phyloP scores from a whole-genome alignment of 2,329 filamentous ascomycete genomes.

The Curvularia eragrostidis region DNA sequence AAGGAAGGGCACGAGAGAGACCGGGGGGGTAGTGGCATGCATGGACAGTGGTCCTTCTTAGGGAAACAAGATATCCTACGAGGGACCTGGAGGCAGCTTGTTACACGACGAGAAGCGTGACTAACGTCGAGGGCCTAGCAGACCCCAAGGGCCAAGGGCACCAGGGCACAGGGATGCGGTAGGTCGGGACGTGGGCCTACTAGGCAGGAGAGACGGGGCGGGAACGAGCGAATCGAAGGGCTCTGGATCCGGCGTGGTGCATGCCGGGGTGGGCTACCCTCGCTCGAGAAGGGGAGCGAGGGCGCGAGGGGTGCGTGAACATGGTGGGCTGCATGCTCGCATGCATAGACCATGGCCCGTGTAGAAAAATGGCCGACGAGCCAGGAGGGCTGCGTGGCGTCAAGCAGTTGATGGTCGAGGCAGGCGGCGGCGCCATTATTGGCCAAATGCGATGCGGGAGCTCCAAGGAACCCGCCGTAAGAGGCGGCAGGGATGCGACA shows the following conservation, averaged over 20 bases:
- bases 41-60: slow-evolving; percentile 46
- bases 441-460: slow-evolving; percentile 48
- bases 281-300: slow-evolving; percentile 43
- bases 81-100: slow-evolving; percentile 48
- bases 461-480: slow-evolving; percentile 47
- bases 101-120: slow-evolving; percentile 51
- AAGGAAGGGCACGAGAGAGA: slow-evolving; percentile 45
- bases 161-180: slow-evolving; percentile 48
- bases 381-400: slow-evolving; percentile 50
- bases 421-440: slow-evolving; percentile 46
- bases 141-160: slow-evolving; percentile 32
- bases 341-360: slow-evolving; percentile 45
- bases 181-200: slow-evolving; percentile 51
- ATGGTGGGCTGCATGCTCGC: slow-evolving; percentile 41
- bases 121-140: slow-evolving; percentile 47
- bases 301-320: slow-evolving; percentile 46
- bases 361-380: slow-evolving; percentile 51
- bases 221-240: slow-evolving; percentile 46
- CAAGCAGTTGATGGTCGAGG: slow-evolving; percentile 44
- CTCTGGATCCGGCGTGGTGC: slow-evolving; percentile 48
- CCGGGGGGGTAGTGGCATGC: slow-evolving; percentile 29
- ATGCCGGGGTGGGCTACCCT: slow-evolving; percentile 43
- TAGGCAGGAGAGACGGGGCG: slow-evolving; percentile 42
- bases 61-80: slow-evolving; percentile 49
- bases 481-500: slow-evolving; percentile 40